Evolutionary conservation across 1,284 basidiomycete species (phyloP).

Genomic region (Polyporus tsugae): DNA sequence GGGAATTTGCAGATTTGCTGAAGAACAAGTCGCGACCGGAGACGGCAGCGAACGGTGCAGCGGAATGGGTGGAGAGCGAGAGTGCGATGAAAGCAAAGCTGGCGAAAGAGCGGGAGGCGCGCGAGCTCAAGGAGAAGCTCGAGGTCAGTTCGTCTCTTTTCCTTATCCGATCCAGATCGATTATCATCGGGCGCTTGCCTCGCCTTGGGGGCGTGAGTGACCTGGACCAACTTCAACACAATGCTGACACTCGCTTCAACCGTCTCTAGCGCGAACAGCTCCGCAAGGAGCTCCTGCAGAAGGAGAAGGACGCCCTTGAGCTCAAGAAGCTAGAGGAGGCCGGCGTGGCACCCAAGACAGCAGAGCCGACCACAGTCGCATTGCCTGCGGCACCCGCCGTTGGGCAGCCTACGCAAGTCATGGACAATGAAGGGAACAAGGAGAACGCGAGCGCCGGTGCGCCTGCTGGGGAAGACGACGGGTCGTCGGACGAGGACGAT

Average conservation of each 20-base stretch:
- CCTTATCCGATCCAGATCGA: constrained; percentile 39
- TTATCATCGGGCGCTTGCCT: constrained; percentile 30
- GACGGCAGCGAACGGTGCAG: constrained; percentile 68
- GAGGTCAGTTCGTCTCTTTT: constrained; percentile 53
- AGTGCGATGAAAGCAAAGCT: constrained; percentile 75
- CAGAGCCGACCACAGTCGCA: not conserved
- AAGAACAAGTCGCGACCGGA: constrained; percentile 84
- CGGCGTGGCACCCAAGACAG: constrained; percentile 45
- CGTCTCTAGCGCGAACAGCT: constrained; percentile 62
- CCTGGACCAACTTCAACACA: not conserved
- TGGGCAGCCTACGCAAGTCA: not conserved
- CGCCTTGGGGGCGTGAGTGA: constrained; percentile 10
- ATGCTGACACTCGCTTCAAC: constrained; percentile 14
- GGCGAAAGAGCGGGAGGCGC: constrained; percentile 72
- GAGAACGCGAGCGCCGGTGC: constrained; percentile 38
- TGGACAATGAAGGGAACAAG: constrained; percentile 34
- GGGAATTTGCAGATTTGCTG: constrained; percentile 62
- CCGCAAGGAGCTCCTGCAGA: constrained; percentile 56
- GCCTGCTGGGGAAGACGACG: constrained; percentile 36
- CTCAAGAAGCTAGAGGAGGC: constrained; percentile 44
- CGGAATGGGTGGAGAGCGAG: constrained; percentile 76
- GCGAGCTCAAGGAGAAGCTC: constrained; percentile 67
- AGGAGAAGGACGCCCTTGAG: constrained; percentile 50
- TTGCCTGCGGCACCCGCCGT: not conserved
- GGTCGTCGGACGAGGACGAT: constrained; percentile 41